Percentiles rank a stretch among this genome's conserved stretches.
These are phyloP conservation scores for apple (Malus domestica) DNA, from an alignment of 306 rosid genomes.

Conservation along the genomic window ASM211411v1 NC_041802.1:29347001-29347500, in stretches of 20 bases:
- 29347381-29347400: constrained; percentile 56
- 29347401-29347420: not conserved
- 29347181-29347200: not conserved
- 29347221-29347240: too few relatives aligned
- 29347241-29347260: not conserved
- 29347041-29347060: constrained; percentile 78
- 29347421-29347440: not conserved
- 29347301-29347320: constrained; percentile 97
- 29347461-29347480: not conserved
- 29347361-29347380: constrained; percentile 98
- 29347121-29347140: not conserved
- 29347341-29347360: constrained; percentile 87
- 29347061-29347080: constrained; percentile 31
- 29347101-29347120: not conserved
- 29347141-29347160: not conserved
- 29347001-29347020: constrained; percentile 77
- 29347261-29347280: not conserved
- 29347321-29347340: constrained; percentile 83
- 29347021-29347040: constrained; percentile 83
- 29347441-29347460: not conserved
- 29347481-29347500: not conserved
- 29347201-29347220: not conserved
- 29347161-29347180: not conserved
- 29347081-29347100: constrained; percentile 9
- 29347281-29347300: constrained; percentile 78